These are phyloP conservation scores for Aspergillus pseudotamarii DNA, from an alignment of 2,329 filamentous ascomycete genomes.

Conservation along the genomic window DNA sequence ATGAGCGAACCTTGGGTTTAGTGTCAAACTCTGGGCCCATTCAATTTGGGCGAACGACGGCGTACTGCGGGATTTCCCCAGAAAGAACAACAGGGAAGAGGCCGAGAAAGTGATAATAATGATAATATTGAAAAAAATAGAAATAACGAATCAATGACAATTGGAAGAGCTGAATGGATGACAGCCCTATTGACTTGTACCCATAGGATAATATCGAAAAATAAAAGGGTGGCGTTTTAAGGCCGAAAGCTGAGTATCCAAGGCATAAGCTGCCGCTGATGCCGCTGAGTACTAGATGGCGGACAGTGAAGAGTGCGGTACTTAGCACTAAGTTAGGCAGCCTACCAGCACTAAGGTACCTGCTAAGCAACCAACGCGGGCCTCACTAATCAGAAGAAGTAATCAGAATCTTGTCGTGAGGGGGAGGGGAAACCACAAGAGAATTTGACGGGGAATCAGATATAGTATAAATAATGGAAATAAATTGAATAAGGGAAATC, in stretches of 20 bases:
- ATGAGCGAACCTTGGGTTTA: conserved; percentile 11
- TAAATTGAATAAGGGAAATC: background rate
- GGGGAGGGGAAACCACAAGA: background rate
- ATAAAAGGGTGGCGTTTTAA: conserved; percentile 19
- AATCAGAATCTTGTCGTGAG: background rate
- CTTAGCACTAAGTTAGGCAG: conserved; percentile 1
- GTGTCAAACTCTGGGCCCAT: conserved; percentile 12
- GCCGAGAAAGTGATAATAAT: background rate
- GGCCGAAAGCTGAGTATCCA: conserved; percentile 16
- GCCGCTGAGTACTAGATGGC: conserved; percentile 18
- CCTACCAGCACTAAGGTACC: conserved; percentile 5
- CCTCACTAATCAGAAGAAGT: conserved; percentile 1
- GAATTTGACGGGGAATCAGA: background rate
- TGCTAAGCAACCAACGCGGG: background rate
- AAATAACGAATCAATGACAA: background rate
- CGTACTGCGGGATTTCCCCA: conserved; percentile 15
- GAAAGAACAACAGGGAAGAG: background rate
- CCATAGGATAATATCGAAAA: conserved; percentile 2
- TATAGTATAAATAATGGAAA: background rate
- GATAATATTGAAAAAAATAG: background rate
- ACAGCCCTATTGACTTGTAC: background rate
- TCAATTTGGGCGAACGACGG: conserved; percentile 13
- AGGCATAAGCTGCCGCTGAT: conserved; percentile 25
- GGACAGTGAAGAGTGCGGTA: background rate
- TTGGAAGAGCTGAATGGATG: background rate